These are phyloP conservation scores for Emergomyces orientalis DNA, from an alignment of 2,329 filamentous ascomycete species.

Conservation along the genomic window DNA sequence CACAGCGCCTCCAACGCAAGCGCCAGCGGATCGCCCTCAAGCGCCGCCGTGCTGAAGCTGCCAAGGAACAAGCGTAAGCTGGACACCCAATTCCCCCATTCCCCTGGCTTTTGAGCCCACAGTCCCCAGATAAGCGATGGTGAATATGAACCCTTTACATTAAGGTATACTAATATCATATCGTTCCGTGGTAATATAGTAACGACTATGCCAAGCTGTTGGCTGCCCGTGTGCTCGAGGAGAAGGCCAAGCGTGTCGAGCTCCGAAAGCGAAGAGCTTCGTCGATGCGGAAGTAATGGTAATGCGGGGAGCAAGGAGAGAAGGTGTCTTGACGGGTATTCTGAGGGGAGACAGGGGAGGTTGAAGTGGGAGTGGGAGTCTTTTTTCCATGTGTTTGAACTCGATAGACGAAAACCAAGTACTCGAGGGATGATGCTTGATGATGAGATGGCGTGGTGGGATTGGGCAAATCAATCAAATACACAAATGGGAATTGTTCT, in stretches of 20 bases:
- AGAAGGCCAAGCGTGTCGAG: conserved; percentile 89
- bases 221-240: conserved; percentile 93
- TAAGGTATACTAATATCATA: conserved; percentile 28
- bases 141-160: background rate
- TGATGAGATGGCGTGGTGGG: conserved; percentile 4
- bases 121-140: background rate
- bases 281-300: conserved; percentile 74
- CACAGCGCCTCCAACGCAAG: conserved; percentile 99
- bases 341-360: background rate
- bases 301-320: background rate
- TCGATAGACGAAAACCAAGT: conserved; percentile 4
- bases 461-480: conserved; percentile 4
- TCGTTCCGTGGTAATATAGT: conserved; percentile 39
- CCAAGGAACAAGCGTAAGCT: conserved; percentile 98
- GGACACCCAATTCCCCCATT: conserved; percentile 8
- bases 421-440: conserved; percentile 4
- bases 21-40: conserved; percentile 96
- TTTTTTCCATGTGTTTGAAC: conserved; percentile 8
- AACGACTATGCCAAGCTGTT: conserved; percentile 95
- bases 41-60: conserved; percentile 91
- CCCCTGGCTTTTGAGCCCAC: conserved; percentile 1
- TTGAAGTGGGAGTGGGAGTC: background rate
- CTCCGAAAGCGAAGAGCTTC: conserved; percentile 93
- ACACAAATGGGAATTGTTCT: conserved; percentile 4
- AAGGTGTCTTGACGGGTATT: background rate